Evolutionary conservation across 768 basidiomycete species (phyloP).

Genomic region (Boletus speciosus): DNA sequence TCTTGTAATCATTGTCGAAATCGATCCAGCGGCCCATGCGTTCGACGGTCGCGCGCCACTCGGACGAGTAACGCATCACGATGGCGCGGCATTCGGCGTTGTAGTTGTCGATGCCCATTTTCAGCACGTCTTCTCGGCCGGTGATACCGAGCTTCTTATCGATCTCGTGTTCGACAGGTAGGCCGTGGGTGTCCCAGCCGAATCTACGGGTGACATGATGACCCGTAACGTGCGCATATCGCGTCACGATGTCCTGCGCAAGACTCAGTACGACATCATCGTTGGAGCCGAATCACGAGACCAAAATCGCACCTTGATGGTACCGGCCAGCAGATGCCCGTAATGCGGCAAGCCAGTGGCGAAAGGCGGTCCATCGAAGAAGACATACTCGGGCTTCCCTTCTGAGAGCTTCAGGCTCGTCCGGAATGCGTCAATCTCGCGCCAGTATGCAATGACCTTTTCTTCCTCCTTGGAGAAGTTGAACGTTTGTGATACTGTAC

Average conservation of each 20-base stretch:
- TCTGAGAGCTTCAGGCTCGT: slow-evolving; percentile 91
- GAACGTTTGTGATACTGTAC: slow-evolving; percentile 68
- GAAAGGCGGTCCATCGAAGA: slow-evolving; percentile 97
- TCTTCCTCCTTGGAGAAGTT: slow-evolving; percentile 87
- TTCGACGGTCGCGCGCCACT: slow-evolving; percentile 94
- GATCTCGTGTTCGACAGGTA: slow-evolving; percentile 99
- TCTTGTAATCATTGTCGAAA: slow-evolving; percentile 99
- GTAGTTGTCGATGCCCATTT: slow-evolving; percentile 96
- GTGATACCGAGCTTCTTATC: slow-evolving; percentile 95
- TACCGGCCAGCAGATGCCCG: slow-evolving; percentile 89
- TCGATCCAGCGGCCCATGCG: slow-evolving; percentile 99
- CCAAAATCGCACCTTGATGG: slow-evolving; percentile 71
- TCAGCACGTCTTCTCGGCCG: slow-evolving; percentile 88
- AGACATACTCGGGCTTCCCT: slow-evolving; percentile 85
- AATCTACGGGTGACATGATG: slow-evolving; percentile 91
- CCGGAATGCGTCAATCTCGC: slow-evolving; percentile 95
- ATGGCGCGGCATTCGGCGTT: slow-evolving; percentile 95
- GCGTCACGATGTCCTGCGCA: slow-evolving; percentile 91
- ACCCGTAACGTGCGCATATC: slow-evolving; percentile 91
- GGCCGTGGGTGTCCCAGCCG: slow-evolving; percentile 98
- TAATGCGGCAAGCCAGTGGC: slow-evolving; percentile 97
- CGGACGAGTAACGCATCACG: slow-evolving; percentile 93
- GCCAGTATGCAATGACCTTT: slow-evolving; percentile 88
- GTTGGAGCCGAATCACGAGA: slow-evolving; percentile 1
- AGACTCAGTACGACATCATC: not conserved